A percentile compares a stretch with the other conserved stretches of the same genome.
Conservation (phyloP, 352 stramenopile species). For the Globisporangium canariense region DNA sequence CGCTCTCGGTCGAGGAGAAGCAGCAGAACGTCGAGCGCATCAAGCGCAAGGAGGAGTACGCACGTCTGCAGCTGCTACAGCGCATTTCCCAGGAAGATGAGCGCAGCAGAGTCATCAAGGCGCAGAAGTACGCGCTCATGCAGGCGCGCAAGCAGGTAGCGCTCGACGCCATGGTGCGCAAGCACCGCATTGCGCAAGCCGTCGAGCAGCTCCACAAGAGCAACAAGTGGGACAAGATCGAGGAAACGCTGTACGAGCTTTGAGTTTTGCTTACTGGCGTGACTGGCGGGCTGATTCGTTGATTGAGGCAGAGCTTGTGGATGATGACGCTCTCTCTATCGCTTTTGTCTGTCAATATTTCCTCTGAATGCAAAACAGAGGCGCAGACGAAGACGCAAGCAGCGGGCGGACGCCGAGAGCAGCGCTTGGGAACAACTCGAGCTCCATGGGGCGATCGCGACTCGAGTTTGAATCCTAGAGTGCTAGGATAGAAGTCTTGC, state of each 20-base stretch:
- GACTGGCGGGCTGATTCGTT: not conserved
- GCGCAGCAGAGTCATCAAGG: slow-evolving; percentile 55
- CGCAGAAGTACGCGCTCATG: slow-evolving; percentile 54
- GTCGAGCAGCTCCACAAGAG: slow-evolving; percentile 60
- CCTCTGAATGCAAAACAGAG: slow-evolving; percentile 4
- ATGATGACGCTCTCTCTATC: slow-evolving; percentile 9
- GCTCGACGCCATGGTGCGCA: slow-evolving; percentile 60
- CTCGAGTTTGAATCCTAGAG: slow-evolving; percentile 7
- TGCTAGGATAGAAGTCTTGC: not conserved
- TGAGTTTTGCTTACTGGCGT: slow-evolving; percentile 18
- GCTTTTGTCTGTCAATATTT: slow-evolving; percentile 1
- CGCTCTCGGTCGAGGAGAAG: slow-evolving; percentile 52
- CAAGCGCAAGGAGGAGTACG: slow-evolving; percentile 71
- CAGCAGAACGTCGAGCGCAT: slow-evolving; percentile 70
- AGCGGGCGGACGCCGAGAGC: slow-evolving; percentile 1
- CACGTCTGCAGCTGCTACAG: slow-evolving; percentile 48
- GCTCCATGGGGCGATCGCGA: slow-evolving; percentile 4
- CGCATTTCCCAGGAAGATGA: slow-evolving; percentile 60
- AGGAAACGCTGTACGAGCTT: slow-evolving; percentile 66
- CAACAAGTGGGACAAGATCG: slow-evolving; percentile 79
- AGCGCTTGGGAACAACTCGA: not conserved
- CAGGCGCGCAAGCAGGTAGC: slow-evolving; percentile 59
- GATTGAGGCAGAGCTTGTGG: not conserved
- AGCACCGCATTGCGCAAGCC: slow-evolving; percentile 60
- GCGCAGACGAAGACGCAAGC: slow-evolving; percentile 14